A percentile compares a stretch with the other conserved stretches of the same genome.
These are phyloP conservation scores for Pisolithus tinctorius DNA, from an alignment of 768 basidiomycete species.

Conservation along the genomic window DNA sequence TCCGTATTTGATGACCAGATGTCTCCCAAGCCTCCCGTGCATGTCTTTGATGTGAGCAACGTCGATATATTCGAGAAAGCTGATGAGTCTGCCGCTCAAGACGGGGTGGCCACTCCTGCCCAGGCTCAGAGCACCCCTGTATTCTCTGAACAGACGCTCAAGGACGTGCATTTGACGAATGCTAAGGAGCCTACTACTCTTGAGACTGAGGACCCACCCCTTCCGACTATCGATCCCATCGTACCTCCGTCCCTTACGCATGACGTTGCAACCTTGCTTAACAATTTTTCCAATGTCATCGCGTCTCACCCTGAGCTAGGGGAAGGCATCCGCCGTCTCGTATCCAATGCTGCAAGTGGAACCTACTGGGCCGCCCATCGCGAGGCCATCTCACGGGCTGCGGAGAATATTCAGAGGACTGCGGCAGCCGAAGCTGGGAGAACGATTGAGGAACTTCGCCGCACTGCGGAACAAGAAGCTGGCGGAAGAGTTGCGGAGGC, in stretches of 20 bases:
- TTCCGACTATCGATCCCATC: slow-evolving; percentile 38
- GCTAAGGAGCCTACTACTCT: slow-evolving; percentile 9
- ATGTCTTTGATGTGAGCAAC: slow-evolving; percentile 41
- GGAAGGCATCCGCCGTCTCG: slow-evolving; percentile 57
- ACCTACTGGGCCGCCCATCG: slow-evolving; percentile 66
- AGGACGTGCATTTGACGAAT: slow-evolving; percentile 5
- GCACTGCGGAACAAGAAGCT: slow-evolving; percentile 57
- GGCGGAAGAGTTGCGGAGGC: slow-evolving; percentile 57
- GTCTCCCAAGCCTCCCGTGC: slow-evolving; percentile 53
- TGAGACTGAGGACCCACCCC: slow-evolving; percentile 40
- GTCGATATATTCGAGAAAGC: slow-evolving; percentile 17
- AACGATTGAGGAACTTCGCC: slow-evolving; percentile 40
- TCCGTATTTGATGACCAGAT: slow-evolving; percentile 36
- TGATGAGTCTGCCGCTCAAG: slow-evolving; percentile 12
- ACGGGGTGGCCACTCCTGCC: slow-evolving; percentile 23
- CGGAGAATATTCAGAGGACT: slow-evolving; percentile 44
- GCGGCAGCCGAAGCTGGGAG: slow-evolving; percentile 32
- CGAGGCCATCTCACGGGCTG: slow-evolving; percentile 50
- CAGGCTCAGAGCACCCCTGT: slow-evolving; percentile 38
- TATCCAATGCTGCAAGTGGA: slow-evolving; percentile 55
- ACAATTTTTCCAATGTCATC: slow-evolving; percentile 47
- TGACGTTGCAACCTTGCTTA: slow-evolving; percentile 60
- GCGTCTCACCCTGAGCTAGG: slow-evolving; percentile 66
- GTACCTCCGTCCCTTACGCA: slow-evolving; percentile 43
- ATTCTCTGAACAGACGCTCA: slow-evolving; percentile 17